Evolutionary conservation across 768 basidiomycete genomes (phyloP).

Genomic region (Suillus lakei): DNA sequence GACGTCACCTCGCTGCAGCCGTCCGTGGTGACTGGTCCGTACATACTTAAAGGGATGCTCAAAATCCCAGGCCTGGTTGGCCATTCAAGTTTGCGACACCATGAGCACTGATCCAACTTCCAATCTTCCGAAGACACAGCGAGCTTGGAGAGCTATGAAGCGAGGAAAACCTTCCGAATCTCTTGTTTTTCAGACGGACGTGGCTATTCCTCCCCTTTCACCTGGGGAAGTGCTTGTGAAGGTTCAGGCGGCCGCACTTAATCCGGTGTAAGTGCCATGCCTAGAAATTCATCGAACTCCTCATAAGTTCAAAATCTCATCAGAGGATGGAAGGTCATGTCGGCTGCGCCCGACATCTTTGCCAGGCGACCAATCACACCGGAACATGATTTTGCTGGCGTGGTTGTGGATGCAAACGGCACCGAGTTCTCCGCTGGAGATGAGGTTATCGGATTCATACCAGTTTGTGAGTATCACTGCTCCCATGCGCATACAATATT

Average conservation of each 20-base stretch:
- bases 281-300: not conserved
- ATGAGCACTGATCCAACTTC: not conserved
- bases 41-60: not conserved
- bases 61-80: not conserved
- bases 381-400: conserved; percentile 69
- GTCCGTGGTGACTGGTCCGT: no score
- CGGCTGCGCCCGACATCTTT: conserved; percentile 49
- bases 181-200: conserved; percentile 32
- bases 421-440: conserved; percentile 62
- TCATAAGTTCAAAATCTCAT: not conserved
- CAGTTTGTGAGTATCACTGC: conserved; percentile 35
- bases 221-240: conserved; percentile 54
- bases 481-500: not conserved
- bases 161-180: conserved; percentile 36
- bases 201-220: conserved; percentile 38
- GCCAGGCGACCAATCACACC: conserved; percentile 53
- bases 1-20: not conserved
- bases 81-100: not conserved
- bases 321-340: conserved; percentile 68
- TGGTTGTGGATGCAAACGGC: conserved; percentile 58
- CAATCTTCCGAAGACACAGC: conserved; percentile 25
- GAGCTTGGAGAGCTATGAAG: conserved; percentile 35
- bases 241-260: conserved; percentile 62
- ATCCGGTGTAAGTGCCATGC: conserved; percentile 57
- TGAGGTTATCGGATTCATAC: conserved; percentile 62